phyloP scores from a whole-genome alignment of 148 eudicot species.

The Rhododendron henanense region DNA sequence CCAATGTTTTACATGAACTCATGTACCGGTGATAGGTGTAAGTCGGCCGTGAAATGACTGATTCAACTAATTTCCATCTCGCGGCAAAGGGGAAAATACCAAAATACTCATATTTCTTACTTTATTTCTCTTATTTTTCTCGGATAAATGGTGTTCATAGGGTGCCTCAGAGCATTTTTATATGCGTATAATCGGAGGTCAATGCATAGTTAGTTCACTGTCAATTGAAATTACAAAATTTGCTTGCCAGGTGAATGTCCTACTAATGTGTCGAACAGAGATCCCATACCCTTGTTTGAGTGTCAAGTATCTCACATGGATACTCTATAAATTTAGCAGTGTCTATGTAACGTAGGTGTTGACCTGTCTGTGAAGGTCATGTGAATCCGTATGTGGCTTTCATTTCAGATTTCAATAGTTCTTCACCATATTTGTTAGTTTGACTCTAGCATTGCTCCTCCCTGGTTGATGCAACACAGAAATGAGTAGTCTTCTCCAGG shows the following conservation, averaged over 20 bases:
- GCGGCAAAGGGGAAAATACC: background rate
- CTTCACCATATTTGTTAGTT: background rate
- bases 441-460: background rate
- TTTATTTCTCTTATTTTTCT: background rate
- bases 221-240: background rate
- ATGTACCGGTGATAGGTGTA: background rate
- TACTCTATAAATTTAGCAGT: background rate
- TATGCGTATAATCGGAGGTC: background rate
- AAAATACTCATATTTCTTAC: background rate
- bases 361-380: background rate
- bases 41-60: background rate
- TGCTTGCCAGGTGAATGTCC: background rate
- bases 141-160: background rate
- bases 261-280: background rate
- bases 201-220: background rate
- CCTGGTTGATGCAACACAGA: background rate
- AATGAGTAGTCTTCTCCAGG: background rate
- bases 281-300: background rate
- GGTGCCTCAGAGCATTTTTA: background rate
- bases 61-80: background rate
- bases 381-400: background rate
- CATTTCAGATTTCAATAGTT: background rate
- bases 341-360: background rate
- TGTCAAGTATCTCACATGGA: background rate
- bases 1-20: background rate